These are phyloP conservation scores for Psilocybe mexicana DNA, from an alignment of 1,284 basidiomycete species.

Conservation along the genomic window DNA sequence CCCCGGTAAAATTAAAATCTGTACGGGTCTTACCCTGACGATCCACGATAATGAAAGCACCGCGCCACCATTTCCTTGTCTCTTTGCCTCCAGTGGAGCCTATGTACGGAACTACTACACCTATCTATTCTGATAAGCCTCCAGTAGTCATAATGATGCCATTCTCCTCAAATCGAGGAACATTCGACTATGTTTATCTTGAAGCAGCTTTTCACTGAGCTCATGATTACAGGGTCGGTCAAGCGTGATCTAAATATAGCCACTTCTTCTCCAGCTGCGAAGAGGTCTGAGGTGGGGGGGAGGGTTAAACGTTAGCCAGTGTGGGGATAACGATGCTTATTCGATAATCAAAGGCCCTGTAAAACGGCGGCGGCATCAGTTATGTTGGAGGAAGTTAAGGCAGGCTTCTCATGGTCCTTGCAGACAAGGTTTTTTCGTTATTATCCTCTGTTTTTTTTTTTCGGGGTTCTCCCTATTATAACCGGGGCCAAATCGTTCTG, in stretches of 20 bases:
- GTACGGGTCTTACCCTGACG: not conserved
- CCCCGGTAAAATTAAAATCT: too few species aligned
- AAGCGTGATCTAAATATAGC: slow-evolving; percentile 16
- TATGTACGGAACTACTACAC: too few species aligned
- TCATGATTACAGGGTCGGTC: slow-evolving; percentile 6
- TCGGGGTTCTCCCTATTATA: not conserved
- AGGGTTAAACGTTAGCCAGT: slow-evolving; percentile 6
- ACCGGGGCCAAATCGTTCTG: not conserved
- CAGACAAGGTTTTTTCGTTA: not conserved
- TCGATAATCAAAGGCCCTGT: too few species aligned
- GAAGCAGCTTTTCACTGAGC: not conserved
- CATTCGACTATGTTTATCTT: too few species aligned
- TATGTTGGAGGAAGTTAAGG: too few species aligned
- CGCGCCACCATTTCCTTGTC: not conserved
- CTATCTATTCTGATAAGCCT: too few species aligned
- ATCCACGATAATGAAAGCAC: not conserved
- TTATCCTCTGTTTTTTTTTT: not conserved
- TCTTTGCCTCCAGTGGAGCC: not conserved
- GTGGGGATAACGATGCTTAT: too few species aligned
- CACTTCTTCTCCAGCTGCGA: not conserved
- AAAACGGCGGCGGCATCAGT: not conserved
- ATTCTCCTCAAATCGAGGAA: not conserved
- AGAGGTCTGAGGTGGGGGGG: not conserved
- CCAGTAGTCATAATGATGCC: not conserved
- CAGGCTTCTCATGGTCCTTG: not conserved